These are phyloP conservation scores for Gleditsia sinensis DNA, from an alignment of 306 rosid species.

Conservation along the genomic window DNA sequence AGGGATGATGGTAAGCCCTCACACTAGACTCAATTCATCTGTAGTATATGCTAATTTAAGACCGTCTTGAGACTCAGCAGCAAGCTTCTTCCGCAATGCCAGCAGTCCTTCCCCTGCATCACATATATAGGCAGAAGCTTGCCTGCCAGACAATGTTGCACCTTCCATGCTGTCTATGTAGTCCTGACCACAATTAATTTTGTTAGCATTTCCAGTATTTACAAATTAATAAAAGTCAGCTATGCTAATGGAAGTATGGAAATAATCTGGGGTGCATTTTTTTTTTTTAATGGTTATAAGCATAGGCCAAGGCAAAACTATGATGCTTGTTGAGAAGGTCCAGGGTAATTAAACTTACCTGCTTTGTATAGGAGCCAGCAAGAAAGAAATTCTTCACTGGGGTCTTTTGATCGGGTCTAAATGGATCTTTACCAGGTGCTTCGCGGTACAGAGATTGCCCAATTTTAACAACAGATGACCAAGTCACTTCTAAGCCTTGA, in stretches of 20 bases:
- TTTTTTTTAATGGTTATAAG: background rate
- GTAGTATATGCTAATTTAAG: slow-evolving; percentile 42
- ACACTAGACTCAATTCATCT: slow-evolving; percentile 87
- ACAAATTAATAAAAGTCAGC: slow-evolving; percentile 9
- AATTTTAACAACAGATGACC: slow-evolving; percentile 98
- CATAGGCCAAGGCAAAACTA: slow-evolving; percentile 17
- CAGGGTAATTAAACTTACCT: slow-evolving; percentile 44
- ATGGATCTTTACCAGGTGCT: slow-evolving; percentile 97
- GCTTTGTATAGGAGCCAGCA: slow-evolving; percentile 94
- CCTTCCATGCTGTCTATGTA: slow-evolving; percentile 99
- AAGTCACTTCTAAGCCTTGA: slow-evolving; percentile 92
- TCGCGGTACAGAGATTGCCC: slow-evolving; percentile 96
- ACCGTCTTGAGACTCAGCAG: slow-evolving; percentile 41
- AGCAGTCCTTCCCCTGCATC: slow-evolving; percentile 81
- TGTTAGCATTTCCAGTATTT: slow-evolving; percentile 27
- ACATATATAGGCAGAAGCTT: slow-evolving; percentile 84
- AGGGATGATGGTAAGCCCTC: slow-evolving; percentile 11
- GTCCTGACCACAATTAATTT: slow-evolving; percentile 58
- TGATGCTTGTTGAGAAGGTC: slow-evolving; percentile 2
- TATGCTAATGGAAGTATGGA: slow-evolving; percentile 18
- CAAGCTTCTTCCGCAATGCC: slow-evolving; percentile 68
- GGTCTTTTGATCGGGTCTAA: slow-evolving; percentile 95
- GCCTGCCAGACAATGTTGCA: slow-evolving; percentile 95
- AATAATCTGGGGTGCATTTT: slow-evolving; percentile 9
- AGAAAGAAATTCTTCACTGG: slow-evolving; percentile 93